These are phyloP conservation scores for Castanea crenata DNA, from an alignment of 306 rosid species.

Conservation along the genomic window DNA sequence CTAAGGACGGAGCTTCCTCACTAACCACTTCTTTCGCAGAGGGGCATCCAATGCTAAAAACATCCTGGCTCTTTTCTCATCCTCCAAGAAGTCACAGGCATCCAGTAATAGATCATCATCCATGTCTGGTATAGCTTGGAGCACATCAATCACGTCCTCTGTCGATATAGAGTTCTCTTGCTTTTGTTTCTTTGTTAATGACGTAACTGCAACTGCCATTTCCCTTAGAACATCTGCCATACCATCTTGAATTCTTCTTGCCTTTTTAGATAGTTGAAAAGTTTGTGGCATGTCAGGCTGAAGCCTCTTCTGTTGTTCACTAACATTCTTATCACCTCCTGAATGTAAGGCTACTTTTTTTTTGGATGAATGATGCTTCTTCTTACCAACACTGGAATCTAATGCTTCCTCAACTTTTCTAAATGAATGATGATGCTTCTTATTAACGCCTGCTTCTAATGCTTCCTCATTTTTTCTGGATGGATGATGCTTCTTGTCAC, in stretches of 20 bases:
- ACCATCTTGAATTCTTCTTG: constrained; percentile 20
- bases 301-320: constrained; percentile 30
- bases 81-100: constrained; percentile 49
- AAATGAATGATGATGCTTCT: not conserved
- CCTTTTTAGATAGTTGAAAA: constrained; percentile 29
- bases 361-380: not conserved
- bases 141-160: constrained; percentile 30
- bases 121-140: constrained; percentile 51
- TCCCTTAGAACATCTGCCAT: constrained; percentile 27
- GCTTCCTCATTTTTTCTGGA: not conserved
- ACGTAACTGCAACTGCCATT: constrained; percentile 37
- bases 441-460: constrained; percentile 1
- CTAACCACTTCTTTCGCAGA: constrained; percentile 47
- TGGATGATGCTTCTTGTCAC: constrained; percentile 4
- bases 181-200: constrained; percentile 42
- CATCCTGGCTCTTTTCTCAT: constrained; percentile 50
- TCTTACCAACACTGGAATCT: not conserved
- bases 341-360: not conserved
- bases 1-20: constrained; percentile 40
- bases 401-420: constrained; percentile 3
- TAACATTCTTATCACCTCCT: constrained; percentile 20
- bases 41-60: constrained; percentile 40
- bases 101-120: constrained; percentile 51
- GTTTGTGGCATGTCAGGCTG: constrained; percentile 16
- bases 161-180: constrained; percentile 41